phyloP scores from a whole-genome alignment of 208 protist genomes.

The Kentomonas sorsogonicus region DNA sequence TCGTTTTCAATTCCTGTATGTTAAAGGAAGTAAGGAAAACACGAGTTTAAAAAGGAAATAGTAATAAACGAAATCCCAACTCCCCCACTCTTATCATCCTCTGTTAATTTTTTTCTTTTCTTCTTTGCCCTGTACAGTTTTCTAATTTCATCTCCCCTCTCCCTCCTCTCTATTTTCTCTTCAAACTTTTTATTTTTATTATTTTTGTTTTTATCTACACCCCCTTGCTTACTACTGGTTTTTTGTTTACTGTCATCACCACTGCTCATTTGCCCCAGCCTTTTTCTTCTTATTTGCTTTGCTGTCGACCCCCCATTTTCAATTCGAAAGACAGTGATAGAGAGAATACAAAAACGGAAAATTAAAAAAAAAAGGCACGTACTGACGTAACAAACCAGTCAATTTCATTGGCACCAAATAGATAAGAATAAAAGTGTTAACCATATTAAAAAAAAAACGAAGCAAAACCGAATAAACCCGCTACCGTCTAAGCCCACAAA shows the following conservation, averaged over 20 bases:
- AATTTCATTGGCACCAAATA: background rate
- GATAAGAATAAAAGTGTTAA: slow-evolving; percentile 11
- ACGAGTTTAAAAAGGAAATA: background rate
- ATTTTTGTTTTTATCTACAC: background rate
- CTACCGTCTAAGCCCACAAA: background rate
- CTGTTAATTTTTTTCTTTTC: slow-evolving; percentile 1
- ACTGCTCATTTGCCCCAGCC: background rate
- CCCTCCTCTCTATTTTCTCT: background rate
- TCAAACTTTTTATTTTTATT: background rate
- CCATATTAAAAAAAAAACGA: slow-evolving; percentile 8
- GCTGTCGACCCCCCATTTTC: background rate
- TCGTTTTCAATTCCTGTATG: no score
- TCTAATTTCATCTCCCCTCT: background rate
- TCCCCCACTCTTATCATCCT: background rate
- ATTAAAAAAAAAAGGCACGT: no score
- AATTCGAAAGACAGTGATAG: no score
- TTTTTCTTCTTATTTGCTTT: background rate
- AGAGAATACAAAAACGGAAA: no score
- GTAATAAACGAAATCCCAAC: background rate
- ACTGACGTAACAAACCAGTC: no score
- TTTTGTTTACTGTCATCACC: background rate
- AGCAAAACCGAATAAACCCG: background rate
- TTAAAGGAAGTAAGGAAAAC: background rate
- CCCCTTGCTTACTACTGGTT: background rate
- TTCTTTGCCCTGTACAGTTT: slow-evolving; percentile 3